A percentile compares a stretch with the other conserved stretches of the same genome.
phyloP scores from a whole-genome alignment of 2,329 filamentous ascomycete species.

The Cercospora sesami region DNA sequence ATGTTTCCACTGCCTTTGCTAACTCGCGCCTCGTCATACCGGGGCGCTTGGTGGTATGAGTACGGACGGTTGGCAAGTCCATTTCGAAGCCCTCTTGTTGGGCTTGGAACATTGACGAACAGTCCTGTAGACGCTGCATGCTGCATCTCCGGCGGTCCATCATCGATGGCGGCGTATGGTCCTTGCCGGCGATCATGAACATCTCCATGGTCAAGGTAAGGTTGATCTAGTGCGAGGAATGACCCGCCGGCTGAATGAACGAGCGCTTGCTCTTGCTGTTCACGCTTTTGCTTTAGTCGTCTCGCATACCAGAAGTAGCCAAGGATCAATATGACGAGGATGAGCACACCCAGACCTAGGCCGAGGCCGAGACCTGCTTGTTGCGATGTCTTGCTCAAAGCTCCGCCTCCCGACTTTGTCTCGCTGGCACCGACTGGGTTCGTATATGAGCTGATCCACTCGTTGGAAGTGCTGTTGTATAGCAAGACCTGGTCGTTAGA shows the following conservation, averaged over 20 bases:
- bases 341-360: slow-evolving; percentile 47
- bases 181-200: slow-evolving; percentile 44
- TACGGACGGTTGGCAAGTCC: slow-evolving; percentile 42
- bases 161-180: slow-evolving; percentile 40
- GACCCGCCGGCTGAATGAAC: slow-evolving; percentile 35
- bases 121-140: slow-evolving; percentile 48
- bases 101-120: slow-evolving; percentile 51
- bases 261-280: slow-evolving; percentile 55
- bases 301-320: slow-evolving; percentile 52
- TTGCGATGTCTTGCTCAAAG: slow-evolving; percentile 47
- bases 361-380: slow-evolving; percentile 50
- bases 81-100: slow-evolving; percentile 50
- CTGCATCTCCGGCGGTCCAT: slow-evolving; percentile 16
- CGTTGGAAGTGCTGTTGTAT: slow-evolving; percentile 62
- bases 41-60: slow-evolving; percentile 41
- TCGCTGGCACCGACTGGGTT: slow-evolving; percentile 36
- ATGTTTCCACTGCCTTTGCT: slow-evolving; percentile 50
- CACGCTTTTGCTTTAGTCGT: slow-evolving; percentile 43
- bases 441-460: slow-evolving; percentile 59
- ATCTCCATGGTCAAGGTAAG: slow-evolving; percentile 41
- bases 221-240: slow-evolving; percentile 48
- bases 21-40: slow-evolving; percentile 52
- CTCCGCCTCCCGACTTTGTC: slow-evolving; percentile 29
- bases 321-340: slow-evolving; percentile 43
- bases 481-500: slow-evolving; percentile 51